These are phyloP conservation scores for Exophiala calicioides DNA, from an alignment of 2,329 filamentous ascomycete species.

Conservation along the genomic window DNA sequence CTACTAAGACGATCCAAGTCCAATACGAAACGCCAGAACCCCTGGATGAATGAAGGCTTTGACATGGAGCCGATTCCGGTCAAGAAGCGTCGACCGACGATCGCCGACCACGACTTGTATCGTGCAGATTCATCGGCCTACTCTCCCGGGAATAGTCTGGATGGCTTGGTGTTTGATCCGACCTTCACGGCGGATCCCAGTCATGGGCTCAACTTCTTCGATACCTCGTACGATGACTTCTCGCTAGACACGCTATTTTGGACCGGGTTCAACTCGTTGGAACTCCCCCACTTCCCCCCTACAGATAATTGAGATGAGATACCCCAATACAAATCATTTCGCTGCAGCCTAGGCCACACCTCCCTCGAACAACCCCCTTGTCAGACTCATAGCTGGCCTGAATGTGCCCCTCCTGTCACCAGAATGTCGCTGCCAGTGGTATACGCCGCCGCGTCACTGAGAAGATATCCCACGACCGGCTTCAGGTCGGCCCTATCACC, in stretches of 20 bases:
- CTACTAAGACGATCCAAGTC: conserved; percentile 16
- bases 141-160: conserved; percentile 6
- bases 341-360: too few species aligned
- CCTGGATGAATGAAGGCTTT: conserved; percentile 13
- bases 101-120: conserved; percentile 10
- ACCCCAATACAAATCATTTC: neutral
- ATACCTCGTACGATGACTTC: conserved; percentile 21
- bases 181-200: conserved; percentile 6
- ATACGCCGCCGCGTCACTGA: conserved; percentile 45
- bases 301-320: conserved; percentile 8
- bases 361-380: neutral
- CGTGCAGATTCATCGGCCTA: conserved; percentile 5
- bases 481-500: conserved; percentile 44
- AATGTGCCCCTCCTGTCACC: conserved; percentile 42
- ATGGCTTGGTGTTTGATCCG: conserved; percentile 10
- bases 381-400: conserved; percentile 26
- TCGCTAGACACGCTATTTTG: conserved; percentile 22
- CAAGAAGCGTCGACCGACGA: conserved; percentile 4
- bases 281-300: conserved; percentile 18
- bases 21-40: conserved; percentile 17
- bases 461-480: conserved; percentile 44
- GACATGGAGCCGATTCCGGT: too few species aligned
- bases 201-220: conserved; percentile 18
- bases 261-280: conserved; percentile 19
- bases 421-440: conserved; percentile 42